These are phyloP conservation scores for Silene noctiflora DNA, from an alignment of 179 eudicot species.

Conservation along the genomic window DNA sequence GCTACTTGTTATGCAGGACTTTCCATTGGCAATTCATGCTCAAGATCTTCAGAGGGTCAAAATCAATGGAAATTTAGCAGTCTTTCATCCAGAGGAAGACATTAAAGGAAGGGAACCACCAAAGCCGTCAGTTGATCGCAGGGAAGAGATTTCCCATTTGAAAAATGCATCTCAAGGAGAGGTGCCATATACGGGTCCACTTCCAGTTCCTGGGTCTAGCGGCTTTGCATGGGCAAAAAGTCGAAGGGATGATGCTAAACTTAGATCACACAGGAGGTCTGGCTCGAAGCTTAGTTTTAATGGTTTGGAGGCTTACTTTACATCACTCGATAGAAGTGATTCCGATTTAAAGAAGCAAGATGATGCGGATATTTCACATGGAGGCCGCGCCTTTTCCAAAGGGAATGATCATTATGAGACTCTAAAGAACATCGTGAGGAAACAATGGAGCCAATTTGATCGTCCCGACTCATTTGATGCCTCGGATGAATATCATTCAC, in stretches of 20 bases:
- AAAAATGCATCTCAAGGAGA: slow-evolving; percentile 86
- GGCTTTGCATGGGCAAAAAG: slow-evolving; percentile 96
- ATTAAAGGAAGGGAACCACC: slow-evolving; percentile 44
- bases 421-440: slow-evolving; percentile 47
- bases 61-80: slow-evolving; percentile 40
- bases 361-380: slow-evolving; percentile 36
- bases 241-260: slow-evolving; percentile 56
- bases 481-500: slow-evolving; percentile 83
- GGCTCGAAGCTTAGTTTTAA: slow-evolving; percentile 71
- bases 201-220: slow-evolving; percentile 84
- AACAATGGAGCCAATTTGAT: slow-evolving; percentile 75
- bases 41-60: slow-evolving; percentile 45
- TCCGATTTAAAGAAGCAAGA: slow-evolving; percentile 45
- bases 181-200: slow-evolving; percentile 74
- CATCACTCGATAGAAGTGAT: slow-evolving; percentile 39
- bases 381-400: slow-evolving; percentile 34
- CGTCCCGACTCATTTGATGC: slow-evolving; percentile 82
- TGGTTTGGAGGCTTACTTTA: slow-evolving; percentile 50
- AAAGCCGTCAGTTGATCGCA: slow-evolving; percentile 39
- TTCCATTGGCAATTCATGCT: slow-evolving; percentile 41
- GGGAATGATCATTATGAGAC: slow-evolving; percentile 51
- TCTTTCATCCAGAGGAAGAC: slow-evolving; percentile 51
- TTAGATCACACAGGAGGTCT: slow-evolving; percentile 72
- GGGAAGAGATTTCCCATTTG: slow-evolving; percentile 48
- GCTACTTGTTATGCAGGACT: slow-evolving; percentile 39